Conservation (phyloP, 208 protist genomes). For the Crithidia fasciculata region DNA sequence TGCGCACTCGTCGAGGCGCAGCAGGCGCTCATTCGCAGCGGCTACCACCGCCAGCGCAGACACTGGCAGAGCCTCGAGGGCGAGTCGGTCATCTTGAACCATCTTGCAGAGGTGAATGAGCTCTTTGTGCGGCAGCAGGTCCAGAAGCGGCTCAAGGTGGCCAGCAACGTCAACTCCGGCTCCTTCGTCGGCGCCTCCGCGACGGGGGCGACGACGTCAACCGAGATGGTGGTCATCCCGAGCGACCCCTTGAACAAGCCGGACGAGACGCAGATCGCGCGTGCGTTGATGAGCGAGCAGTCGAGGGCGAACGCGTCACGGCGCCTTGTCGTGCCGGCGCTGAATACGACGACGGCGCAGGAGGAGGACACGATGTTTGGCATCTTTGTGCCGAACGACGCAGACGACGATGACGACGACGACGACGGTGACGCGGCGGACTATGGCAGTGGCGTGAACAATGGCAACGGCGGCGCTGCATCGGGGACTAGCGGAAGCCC, state of each 20-base stretch:
- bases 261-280: slow-evolving; percentile 23
- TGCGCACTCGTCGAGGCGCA: slow-evolving; percentile 29
- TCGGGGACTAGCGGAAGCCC: background rate
- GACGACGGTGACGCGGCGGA: slow-evolving; percentile 19
- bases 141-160: slow-evolving; percentile 6
- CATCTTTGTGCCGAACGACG: slow-evolving; percentile 33
- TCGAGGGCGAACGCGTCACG: slow-evolving; percentile 12
- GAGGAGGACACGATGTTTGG: slow-evolving; percentile 44
- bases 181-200: slow-evolving; percentile 2
- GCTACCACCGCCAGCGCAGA: slow-evolving; percentile 38
- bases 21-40: slow-evolving; percentile 32
- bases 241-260: slow-evolving; percentile 7
- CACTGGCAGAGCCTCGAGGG: slow-evolving; percentile 53
- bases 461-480: no score
- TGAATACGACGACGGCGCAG: slow-evolving; percentile 3
- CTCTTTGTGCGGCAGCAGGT: background rate
- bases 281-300: slow-evolving; percentile 29
- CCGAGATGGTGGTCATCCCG: slow-evolving; percentile 1
- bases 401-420: slow-evolving; percentile 1
- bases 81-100: slow-evolving; percentile 26
- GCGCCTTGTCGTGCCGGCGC: background rate
- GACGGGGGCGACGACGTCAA: background rate
- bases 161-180: slow-evolving; percentile 7
- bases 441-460: background rate
- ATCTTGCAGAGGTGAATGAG: slow-evolving; percentile 16